Conservation (phyloP, 495 filamentous ascomycete genomes). For the Durotheca rogersii region DNA sequence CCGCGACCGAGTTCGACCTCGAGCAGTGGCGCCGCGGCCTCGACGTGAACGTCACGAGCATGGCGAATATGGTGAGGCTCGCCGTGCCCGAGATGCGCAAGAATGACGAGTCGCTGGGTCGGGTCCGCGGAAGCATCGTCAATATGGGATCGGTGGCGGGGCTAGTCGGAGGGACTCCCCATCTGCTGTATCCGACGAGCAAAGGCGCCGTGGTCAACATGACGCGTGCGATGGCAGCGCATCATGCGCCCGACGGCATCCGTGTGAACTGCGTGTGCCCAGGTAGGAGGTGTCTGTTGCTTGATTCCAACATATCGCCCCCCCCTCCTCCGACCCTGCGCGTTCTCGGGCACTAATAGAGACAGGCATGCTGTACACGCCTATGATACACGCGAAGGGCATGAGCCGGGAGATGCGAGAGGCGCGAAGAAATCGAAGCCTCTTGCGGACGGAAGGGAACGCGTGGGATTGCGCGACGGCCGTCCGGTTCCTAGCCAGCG, state of each 20-base stretch:
- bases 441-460: slow-evolving; percentile 56
- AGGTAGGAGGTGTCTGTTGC: slow-evolving; percentile 35
- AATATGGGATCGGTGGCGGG: slow-evolving; percentile 61
- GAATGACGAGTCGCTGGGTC: slow-evolving; percentile 39
- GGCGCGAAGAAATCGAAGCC: slow-evolving; percentile 48
- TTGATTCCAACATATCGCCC: background rate
- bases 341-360: slow-evolving; percentile 3
- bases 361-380: slow-evolving; percentile 56
- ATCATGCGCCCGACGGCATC: slow-evolving; percentile 55
- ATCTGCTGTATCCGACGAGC: slow-evolving; percentile 60
- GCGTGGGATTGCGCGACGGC: slow-evolving; percentile 52
- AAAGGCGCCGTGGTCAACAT: slow-evolving; percentile 62
- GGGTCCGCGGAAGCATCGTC: slow-evolving; percentile 49
- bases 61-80: slow-evolving; percentile 59
- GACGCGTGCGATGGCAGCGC: slow-evolving; percentile 60
- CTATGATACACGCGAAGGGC: slow-evolving; percentile 57
- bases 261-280: slow-evolving; percentile 62
- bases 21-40: slow-evolving; percentile 53
- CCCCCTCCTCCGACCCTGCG: background rate
- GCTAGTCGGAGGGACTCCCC: slow-evolving; percentile 56
- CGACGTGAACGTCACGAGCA: slow-evolving; percentile 59
- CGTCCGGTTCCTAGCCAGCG: slow-evolving; percentile 46
- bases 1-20: slow-evolving; percentile 57
- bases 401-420: slow-evolving; percentile 53
- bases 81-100: slow-evolving; percentile 55